phyloP scores from a whole-genome alignment of 2,329 filamentous ascomycete species.

The Talaromyces funiculosus region DNA sequence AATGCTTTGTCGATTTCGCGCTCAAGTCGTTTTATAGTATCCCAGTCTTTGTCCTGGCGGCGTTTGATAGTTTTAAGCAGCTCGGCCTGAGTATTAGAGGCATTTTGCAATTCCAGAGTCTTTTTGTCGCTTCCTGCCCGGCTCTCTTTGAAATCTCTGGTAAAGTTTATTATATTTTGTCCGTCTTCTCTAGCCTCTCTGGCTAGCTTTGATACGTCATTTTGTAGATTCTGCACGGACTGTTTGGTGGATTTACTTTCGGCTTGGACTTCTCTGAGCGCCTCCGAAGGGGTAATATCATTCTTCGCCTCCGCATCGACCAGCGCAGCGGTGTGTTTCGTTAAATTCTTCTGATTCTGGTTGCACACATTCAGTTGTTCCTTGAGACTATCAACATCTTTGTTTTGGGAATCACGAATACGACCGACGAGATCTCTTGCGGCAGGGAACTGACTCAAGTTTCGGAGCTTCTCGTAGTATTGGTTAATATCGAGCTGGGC shows the following conservation, averaged over 20 bases:
- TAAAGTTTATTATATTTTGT: not conserved
- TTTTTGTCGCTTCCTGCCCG: not conserved
- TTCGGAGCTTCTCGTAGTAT: constrained; percentile 12
- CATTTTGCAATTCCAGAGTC: not conserved
- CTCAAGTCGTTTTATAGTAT: not conserved
- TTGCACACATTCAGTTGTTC: constrained; percentile 3
- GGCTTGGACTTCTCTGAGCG: not conserved
- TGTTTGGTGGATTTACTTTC: constrained; percentile 8
- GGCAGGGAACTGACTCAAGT: constrained; percentile 13
- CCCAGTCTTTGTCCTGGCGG: not conserved
- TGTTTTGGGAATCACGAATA: constrained; percentile 6
- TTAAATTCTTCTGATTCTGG: not conserved
- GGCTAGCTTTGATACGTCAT: not conserved
- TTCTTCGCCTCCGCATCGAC: constrained; percentile 2
- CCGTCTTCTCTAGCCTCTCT: too few species aligned
- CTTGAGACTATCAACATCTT: not conserved
- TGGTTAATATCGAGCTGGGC: not conserved
- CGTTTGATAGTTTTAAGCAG: not conserved
- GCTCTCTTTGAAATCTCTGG: not conserved
- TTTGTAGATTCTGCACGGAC: not conserved
- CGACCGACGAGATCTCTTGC: constrained; percentile 6
- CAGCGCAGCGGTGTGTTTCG: constrained; percentile 3
- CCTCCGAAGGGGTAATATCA: not conserved
- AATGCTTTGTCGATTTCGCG: not conserved
- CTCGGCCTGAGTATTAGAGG: not conserved